A percentile compares a stretch with the other conserved stretches of the same genome.
phyloP scores from a whole-genome alignment of 2,329 filamentous ascomycete genomes.

The Fusarium longipes region DNA sequence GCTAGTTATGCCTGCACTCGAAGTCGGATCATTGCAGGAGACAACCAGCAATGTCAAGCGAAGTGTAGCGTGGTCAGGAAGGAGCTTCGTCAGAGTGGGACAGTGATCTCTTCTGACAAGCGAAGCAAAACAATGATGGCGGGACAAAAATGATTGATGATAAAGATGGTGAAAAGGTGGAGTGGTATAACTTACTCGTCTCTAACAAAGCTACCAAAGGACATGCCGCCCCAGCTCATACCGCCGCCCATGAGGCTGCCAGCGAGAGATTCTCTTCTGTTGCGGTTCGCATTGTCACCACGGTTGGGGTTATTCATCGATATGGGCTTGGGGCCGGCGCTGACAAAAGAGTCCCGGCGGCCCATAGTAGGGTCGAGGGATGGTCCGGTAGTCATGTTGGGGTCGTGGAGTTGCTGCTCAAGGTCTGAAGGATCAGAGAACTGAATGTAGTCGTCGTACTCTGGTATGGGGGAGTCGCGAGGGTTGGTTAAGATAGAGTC shows the following conservation, averaged over 20 bases:
- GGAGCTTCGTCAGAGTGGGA: not conserved
- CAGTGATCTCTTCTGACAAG: not conserved
- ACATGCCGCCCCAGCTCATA: slow-evolving; percentile 97
- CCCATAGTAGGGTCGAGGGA: slow-evolving; percentile 67
- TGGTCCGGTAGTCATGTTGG: slow-evolving; percentile 69
- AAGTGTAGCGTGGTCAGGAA: not conserved
- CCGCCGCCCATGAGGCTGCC: slow-evolving; percentile 79
- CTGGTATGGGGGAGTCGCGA: not conserved
- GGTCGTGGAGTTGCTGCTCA: slow-evolving; percentile 43
- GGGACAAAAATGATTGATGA: slow-evolving; percentile 13
- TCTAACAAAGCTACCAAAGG: slow-evolving; percentile 94
- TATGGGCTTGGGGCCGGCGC: slow-evolving; percentile 73
- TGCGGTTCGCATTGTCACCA: slow-evolving; percentile 64
- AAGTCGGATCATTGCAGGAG: not conserved
- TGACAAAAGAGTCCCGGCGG: slow-evolving; percentile 74
- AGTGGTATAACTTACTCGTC: slow-evolving; percentile 82
- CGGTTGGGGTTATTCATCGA: slow-evolving; percentile 73
- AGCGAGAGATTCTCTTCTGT: slow-evolving; percentile 70
- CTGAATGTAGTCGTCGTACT: not conserved
- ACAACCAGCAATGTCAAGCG: not conserved
- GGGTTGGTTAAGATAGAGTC: slow-evolving; percentile 4
- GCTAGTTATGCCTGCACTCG: not conserved
- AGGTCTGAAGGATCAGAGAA: not conserved
- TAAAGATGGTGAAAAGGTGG: slow-evolving; percentile 6
- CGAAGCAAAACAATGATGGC: slow-evolving; percentile 11